These are phyloP conservation scores for Dillenia suffruticosa DNA, from an alignment of 164 flowering plant genomes.

Conservation along the genomic window DNA sequence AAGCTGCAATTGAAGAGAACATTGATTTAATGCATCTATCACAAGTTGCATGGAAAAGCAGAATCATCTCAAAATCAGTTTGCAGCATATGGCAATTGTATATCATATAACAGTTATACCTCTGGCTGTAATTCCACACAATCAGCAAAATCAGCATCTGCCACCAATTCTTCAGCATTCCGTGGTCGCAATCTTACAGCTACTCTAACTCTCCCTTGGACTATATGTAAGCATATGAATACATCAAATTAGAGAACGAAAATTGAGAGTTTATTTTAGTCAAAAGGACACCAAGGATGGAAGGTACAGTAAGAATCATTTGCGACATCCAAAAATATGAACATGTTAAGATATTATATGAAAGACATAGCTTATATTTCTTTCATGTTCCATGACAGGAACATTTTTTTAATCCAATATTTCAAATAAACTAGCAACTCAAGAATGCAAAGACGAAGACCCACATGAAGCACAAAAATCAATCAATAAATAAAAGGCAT, in stretches of 20 bases:
- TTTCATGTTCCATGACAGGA: too few species aligned
- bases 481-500: too few species aligned
- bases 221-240: conserved; percentile 28
- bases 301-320: neutral
- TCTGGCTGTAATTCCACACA: conserved; percentile 98
- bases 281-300: neutral
- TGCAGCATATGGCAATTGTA: too few species aligned
- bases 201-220: conserved; percentile 89
- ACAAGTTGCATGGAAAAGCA: too few species aligned
- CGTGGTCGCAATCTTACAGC: conserved; percentile 91
- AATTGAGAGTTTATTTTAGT: neutral
- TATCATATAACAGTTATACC: conserved; percentile 29
- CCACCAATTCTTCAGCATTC: conserved; percentile 74
- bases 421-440: too few species aligned
- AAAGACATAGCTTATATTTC: too few species aligned
- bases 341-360: neutral
- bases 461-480: too few species aligned
- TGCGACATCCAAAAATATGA: neutral
- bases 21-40: neutral
- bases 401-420: too few species aligned
- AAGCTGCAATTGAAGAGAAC: conserved; percentile 41
- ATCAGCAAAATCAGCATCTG: conserved; percentile 99
- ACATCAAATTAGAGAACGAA: neutral
- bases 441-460: too few species aligned
- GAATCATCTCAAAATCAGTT: too few species aligned